Evolutionary conservation across 176 grass and related monocot species (phyloP).

Genomic region (Pontederia crassipes): DNA sequence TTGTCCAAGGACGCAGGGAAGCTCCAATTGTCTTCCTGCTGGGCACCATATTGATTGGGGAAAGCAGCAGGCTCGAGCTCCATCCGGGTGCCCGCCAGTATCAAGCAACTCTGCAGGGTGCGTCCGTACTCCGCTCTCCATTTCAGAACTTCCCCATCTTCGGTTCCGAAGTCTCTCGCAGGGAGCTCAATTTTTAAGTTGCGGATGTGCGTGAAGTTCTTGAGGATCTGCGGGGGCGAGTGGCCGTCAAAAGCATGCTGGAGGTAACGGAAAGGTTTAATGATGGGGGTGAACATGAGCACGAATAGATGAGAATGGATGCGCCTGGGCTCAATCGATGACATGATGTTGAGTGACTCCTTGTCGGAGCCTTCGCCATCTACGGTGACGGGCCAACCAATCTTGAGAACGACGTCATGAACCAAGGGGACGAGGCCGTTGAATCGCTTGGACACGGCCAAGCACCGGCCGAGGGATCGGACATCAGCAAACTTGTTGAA

Average conservation of each 20-base stretch:
- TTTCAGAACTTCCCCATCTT: not conserved
- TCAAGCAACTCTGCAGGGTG: slow-evolving; percentile 3
- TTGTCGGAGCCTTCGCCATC: not conserved
- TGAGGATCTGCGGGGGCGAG: not conserved
- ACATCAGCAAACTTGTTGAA: slow-evolving; percentile 3
- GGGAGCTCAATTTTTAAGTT: slow-evolving; percentile 1
- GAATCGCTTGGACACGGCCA: not conserved
- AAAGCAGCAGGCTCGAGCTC: not conserved
- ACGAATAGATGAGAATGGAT: not conserved
- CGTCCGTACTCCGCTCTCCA: not conserved
- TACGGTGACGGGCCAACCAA: not conserved
- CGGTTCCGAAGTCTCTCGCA: not conserved
- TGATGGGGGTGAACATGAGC: not conserved
- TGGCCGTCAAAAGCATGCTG: not conserved
- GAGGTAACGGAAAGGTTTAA: not conserved
- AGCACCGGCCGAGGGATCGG: slow-evolving; percentile 1
- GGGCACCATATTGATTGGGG: not conserved
- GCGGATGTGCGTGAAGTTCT: not conserved
- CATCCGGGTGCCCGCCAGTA: not conserved
- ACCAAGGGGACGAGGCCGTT: not conserved
- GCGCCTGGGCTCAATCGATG: not conserved
- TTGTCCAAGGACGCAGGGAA: not conserved
- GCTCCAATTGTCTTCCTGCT: not conserved
- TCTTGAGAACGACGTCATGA: not conserved
- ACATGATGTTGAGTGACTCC: not conserved